phyloP scores from a whole-genome alignment of 2,329 filamentous ascomycete species.

The Epicoccum sorghinum region DNA sequence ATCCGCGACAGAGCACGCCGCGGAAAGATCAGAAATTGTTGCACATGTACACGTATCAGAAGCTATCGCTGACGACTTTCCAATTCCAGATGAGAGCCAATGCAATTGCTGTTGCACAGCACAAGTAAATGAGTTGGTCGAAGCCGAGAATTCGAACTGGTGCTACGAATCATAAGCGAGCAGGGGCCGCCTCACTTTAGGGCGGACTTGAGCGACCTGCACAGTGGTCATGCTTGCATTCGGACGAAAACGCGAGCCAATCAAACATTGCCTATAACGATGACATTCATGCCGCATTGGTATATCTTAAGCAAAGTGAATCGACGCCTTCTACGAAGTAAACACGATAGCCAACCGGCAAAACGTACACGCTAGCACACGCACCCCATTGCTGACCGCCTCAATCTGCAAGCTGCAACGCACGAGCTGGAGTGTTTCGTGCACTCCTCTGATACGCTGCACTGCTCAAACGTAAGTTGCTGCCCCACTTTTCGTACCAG shows the following conservation, averaged over 20 bases:
- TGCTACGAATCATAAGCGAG: not conserved
- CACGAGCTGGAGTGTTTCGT: constrained; percentile 26
- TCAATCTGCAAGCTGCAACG: constrained; percentile 30
- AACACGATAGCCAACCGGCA: not conserved
- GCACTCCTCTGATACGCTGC: constrained; percentile 34
- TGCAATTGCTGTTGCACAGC: constrained; percentile 5
- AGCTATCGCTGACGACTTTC: not conserved
- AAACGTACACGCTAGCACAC: not conserved
- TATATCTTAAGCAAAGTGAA: constrained; percentile 22
- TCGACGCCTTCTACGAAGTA: not conserved
- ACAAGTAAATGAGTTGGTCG: too few relatives aligned
- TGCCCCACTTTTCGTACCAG: not conserved
- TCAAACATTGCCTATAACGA: not conserved
- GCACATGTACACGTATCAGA: not conserved
- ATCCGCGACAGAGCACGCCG: too few relatives aligned
- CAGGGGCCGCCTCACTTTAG: constrained; percentile 28
- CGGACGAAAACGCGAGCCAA: too few relatives aligned
- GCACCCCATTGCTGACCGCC: constrained; percentile 27
- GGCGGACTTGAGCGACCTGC: not conserved
- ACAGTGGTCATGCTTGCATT: too few relatives aligned
- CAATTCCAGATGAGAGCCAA: not conserved
- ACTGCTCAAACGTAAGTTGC: not conserved
- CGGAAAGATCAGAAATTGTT: too few relatives aligned
- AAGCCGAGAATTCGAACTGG: not conserved
- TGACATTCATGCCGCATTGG: constrained; percentile 13